Evolutionary conservation across 306 rosid genomes (phyloP).

Genomic region (Medicago lupulina): DNA sequence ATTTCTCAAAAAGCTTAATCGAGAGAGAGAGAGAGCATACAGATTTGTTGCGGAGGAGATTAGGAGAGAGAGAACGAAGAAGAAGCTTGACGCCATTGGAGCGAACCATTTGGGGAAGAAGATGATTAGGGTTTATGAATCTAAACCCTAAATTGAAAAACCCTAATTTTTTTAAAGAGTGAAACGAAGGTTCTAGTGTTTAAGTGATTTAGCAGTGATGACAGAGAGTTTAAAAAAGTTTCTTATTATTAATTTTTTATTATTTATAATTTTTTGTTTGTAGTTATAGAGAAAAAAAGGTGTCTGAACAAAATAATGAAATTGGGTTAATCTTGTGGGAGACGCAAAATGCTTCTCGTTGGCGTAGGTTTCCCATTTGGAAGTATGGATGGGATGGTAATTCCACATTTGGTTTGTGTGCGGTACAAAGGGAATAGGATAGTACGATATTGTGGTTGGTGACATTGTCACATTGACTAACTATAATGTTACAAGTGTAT

Average conservation of each 20-base stretch:
- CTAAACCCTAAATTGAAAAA: background rate
- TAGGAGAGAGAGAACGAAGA: conserved; percentile 50
- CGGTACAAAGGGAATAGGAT: too few relatives aligned
- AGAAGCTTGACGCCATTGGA: conserved; percentile 71
- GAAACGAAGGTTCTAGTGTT: background rate
- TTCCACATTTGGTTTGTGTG: too few relatives aligned
- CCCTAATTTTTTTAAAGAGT: too few relatives aligned
- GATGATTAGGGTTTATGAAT: background rate
- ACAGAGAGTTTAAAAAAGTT: background rate
- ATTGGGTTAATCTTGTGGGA: background rate
- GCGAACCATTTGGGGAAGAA: conserved; percentile 64
- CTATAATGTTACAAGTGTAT: too few relatives aligned
- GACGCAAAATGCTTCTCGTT: background rate
- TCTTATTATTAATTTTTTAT: background rate
- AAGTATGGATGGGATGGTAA: too few relatives aligned
- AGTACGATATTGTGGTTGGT: too few relatives aligned
- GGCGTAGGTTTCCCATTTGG: background rate
- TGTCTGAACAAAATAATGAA: background rate
- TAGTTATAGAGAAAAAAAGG: background rate
- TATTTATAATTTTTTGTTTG: background rate
- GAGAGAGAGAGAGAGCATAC: conserved; percentile 40
- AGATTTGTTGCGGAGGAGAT: conserved; percentile 36
- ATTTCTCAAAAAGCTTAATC: too few relatives aligned
- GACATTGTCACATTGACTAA: too few relatives aligned
- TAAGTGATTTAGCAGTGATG: background rate